Base-by-base conservation (phyloP, 306 rosid species). In the Comarum palustre region DNA sequence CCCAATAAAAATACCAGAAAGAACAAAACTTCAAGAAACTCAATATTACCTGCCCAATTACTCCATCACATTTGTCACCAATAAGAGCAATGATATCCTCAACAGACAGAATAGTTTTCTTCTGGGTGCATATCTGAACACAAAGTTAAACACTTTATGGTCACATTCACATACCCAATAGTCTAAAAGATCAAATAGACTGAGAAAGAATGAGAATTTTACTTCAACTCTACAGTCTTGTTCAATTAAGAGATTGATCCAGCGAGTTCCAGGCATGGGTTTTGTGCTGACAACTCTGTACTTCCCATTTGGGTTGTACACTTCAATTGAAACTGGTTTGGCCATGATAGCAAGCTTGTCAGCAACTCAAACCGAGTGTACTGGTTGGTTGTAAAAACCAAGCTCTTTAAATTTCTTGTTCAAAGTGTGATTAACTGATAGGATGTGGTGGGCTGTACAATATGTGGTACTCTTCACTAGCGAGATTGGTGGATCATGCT, bases 261-360 rank as follows among this genome's bases (percentile, higher is more conserved):
- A 95, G 71, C 99, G 97, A 71, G 93, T 91, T 81, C 97, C 97
- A 0, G 99, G 99, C 99, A 95, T 95, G 67, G 97, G 75, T 83
- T 95, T 95, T 1, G 99, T 95, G 89, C 99, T 95, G 0, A 95
- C 83, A 69, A 95, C 99, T 80, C 99, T 95, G 85, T 91, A 95
- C 78, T 84, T 95, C 9, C 97, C 97, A 76, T 72, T 91, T 29
- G 99, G 99, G 78, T 95, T 95, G 93, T 95, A 95, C 46, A 95
- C 96, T 70, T 94, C 92, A 48, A 91, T 85, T 50, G 96, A 89
- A 46, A 94, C 87, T 29, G 99, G 99, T 75, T 84, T 94, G 68
- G 97, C 99, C 99, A 94, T 92, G 75, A 71, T 50, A 80, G 70
- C 47, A 31, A 19, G 69, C 63, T 31, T n/a, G 24, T 39, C 50